Conservation (phyloP, 768 basidiomycete species). For the Galerina marginata region DNA sequence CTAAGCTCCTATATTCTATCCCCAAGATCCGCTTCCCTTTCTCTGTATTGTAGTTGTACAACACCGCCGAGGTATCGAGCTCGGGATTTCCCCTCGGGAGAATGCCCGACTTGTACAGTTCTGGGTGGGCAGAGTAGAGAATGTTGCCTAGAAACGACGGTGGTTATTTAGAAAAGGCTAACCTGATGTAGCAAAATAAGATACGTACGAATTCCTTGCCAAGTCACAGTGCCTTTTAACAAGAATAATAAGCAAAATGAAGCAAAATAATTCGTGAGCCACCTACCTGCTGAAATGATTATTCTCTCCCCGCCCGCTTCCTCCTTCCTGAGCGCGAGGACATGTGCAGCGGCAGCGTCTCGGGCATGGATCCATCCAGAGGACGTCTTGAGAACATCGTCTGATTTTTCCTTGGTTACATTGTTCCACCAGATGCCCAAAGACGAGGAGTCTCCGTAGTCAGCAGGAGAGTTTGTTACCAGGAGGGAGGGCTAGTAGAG, state of each 20-base stretch:
- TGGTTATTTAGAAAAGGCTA: background rate
- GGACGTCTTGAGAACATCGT: constrained; percentile 14
- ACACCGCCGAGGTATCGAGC: background rate
- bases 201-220: constrained; percentile 8
- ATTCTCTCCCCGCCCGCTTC: constrained; percentile 60
- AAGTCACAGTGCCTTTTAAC: background rate
- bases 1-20: constrained; percentile 4
- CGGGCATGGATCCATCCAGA: constrained; percentile 49
- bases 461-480: background rate
- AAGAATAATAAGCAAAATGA: background rate
- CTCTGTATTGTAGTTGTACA: background rate
- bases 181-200: background rate
- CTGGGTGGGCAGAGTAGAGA: background rate
- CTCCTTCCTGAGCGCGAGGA: constrained; percentile 49
- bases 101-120: background rate
- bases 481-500: constrained; percentile 5
- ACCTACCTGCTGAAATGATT: constrained; percentile 39
- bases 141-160: background rate
- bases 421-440: constrained; percentile 8
- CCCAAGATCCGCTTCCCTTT: constrained; percentile 6
- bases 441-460: background rate
- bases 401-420: constrained; percentile 19
- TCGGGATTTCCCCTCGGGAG: constrained; percentile 9
- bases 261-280: background rate
- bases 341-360: constrained; percentile 59